Evolutionary conservation across 1,284 basidiomycete genomes (phyloP).

Genomic region (Fomitopsis pinicola): DNA sequence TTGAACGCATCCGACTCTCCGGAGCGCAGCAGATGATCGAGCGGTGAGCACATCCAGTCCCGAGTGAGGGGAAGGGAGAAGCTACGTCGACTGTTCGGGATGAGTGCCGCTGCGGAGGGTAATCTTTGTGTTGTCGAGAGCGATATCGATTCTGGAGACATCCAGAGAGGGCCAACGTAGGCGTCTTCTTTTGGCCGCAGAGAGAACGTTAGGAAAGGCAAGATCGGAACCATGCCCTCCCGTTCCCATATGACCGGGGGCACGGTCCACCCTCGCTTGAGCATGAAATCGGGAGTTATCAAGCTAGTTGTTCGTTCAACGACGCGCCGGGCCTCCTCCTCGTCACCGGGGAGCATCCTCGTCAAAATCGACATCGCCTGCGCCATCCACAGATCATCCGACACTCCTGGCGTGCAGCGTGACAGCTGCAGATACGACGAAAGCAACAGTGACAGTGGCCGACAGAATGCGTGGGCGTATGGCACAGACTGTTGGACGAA

Average conservation of each 20-base stretch:
- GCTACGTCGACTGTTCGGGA: conserved; percentile 14
- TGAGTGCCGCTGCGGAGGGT: conserved; percentile 32
- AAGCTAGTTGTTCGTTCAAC: conserved; percentile 35
- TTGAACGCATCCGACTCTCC: conserved; percentile 72
- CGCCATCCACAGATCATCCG: conserved; percentile 57
- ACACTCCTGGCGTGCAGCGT: conserved; percentile 45
- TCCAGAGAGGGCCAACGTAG: conserved; percentile 42
- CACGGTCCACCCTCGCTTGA: conserved; percentile 31
- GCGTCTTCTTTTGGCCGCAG: conserved; percentile 30
- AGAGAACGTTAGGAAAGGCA: conserved; percentile 55
- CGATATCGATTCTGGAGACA: conserved; percentile 51
- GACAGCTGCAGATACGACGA: conserved; percentile 54
- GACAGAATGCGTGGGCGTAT: conserved; percentile 35
- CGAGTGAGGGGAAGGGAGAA: conserved; percentile 59
- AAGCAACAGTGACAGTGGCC: conserved; percentile 51
- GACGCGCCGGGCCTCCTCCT: conserved; percentile 41
- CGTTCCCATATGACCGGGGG: conserved; percentile 45
- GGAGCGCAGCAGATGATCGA: conserved; percentile 82
- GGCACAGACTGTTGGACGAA: conserved; percentile 20
- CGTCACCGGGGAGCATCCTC: conserved; percentile 63
- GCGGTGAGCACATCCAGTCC: conserved; percentile 73
- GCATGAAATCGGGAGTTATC: conserved; percentile 38
- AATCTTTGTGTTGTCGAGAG: conserved; percentile 51
- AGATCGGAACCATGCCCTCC: conserved; percentile 45
- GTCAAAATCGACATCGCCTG: conserved; percentile 55